Base-by-base conservation (phyloP, 2,329 filamentous ascomycete species). In the Diaporthe batatas region DNA sequence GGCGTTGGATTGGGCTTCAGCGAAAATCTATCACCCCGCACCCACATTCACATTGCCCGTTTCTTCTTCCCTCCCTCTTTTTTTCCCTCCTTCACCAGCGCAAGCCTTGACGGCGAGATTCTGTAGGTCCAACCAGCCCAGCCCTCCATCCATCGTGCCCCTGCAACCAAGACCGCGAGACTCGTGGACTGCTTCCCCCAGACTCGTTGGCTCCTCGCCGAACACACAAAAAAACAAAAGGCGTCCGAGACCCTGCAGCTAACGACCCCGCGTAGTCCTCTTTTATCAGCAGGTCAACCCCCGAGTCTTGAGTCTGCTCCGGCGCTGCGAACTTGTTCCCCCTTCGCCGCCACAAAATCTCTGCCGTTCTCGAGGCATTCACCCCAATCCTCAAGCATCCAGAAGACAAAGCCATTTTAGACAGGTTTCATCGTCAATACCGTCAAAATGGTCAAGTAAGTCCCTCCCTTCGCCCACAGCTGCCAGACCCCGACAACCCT, bases 371-470 rank as follows among this genome's bases (percentile, higher is more conserved):
- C 73, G 73, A 74, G 73, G 73, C 73, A 74, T 67, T 47, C 49
- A 64, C 23, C 42, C 49, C 54, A 47, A 25, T 32, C 18, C 39
- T 6, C 47, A 68, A 54, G 58, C 71, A 75, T 75, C 71, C 76
- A 77, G 62, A 74, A 74, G 76, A 77, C 75, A 75, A 75, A 74
- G 75, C 55, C 76, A 79, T 78, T 76, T 76, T 76, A 76, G 78
- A 75, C 76, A 78, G 79, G 77, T 70, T 78, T 76, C 76, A 76
- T 77, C 53, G 72, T 76, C 85, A 93, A 91, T 84, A 94, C 95
- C 94, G 94, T 89, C 93, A 98, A 95, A 86, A 99, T 99, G 96
- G 96, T 99, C 86, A 98, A 98, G 95, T 98, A 93, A 93, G 95
- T 96, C 7, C 7, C 44, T 71, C 36, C 59, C n/a, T 58, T 70